phyloP scores from a whole-genome alignment of 176 grass and related monocot species.

The Panicum miliaceum region DNA sequence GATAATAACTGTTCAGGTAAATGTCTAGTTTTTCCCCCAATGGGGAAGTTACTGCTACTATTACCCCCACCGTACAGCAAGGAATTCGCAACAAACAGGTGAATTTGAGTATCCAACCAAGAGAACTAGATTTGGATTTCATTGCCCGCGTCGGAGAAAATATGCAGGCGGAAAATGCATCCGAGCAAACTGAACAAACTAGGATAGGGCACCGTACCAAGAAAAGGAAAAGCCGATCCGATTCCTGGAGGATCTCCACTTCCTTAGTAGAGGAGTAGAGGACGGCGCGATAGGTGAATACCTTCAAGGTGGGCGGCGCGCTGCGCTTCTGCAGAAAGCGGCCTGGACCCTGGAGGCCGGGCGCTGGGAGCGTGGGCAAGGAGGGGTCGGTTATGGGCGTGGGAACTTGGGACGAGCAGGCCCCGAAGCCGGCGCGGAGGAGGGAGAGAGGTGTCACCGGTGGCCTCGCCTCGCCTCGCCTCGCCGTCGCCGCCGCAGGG shows the following conservation, averaged over 20 bases:
- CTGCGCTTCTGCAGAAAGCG: background rate
- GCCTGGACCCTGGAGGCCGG: background rate
- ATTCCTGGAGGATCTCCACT: background rate
- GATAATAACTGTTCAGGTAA: too few species aligned
- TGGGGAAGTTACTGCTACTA: background rate
- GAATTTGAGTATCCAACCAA: background rate
- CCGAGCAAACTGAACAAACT: background rate
- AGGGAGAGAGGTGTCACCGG: background rate
- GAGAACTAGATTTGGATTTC: background rate
- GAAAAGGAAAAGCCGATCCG: background rate
- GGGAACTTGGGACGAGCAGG: background rate
- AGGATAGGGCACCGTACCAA: constrained; percentile 10
- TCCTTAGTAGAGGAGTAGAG: background rate
- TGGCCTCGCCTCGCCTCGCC: background rate
- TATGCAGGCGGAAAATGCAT: background rate
- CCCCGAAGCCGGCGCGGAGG: background rate
- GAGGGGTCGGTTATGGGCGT: background rate
- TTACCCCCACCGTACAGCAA: background rate
- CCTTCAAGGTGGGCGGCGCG: background rate
- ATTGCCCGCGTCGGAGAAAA: background rate
- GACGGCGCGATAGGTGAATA: background rate
- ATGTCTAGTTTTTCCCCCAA: too few species aligned
- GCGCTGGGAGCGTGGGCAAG: background rate
- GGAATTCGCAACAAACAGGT: background rate
- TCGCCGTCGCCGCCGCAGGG: background rate